These are phyloP conservation scores for Cadophora sp. DNA, from an alignment of 2,329 filamentous ascomycete genomes.

Conservation along the genomic window DNA sequence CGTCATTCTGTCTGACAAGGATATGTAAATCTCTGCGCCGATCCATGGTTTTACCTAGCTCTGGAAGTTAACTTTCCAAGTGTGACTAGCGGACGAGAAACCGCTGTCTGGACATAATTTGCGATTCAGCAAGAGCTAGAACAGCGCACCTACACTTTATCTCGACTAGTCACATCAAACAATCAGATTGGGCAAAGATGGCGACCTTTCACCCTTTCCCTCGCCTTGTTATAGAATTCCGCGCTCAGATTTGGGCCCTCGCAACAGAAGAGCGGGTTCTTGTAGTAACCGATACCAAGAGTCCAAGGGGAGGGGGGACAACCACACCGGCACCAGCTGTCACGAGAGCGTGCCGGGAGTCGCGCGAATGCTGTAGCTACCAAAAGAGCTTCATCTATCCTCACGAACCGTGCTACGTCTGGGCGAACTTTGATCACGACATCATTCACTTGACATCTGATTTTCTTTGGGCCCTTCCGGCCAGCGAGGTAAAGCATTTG, in stretches of 20 bases:
- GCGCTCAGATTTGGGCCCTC: slow-evolving; percentile 1
- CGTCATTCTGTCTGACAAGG: no score
- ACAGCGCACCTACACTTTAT: no score
- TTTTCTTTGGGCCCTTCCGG: neutral
- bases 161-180: no score
- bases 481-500: neutral
- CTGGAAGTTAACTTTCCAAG: no score
- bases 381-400: neutral
- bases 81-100: no score
- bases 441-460: neutral
- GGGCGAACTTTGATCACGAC: slow-evolving; percentile 7
- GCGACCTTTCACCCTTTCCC: neutral
- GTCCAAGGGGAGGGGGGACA: neutral
- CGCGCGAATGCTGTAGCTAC: neutral
- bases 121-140: no score
- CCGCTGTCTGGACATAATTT: no score
- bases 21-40: no score
- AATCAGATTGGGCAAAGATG: neutral
- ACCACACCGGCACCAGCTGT: neutral
- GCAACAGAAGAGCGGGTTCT: neutral
- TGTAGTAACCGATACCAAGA: neutral
- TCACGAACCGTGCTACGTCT: neutral
- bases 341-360: neutral
- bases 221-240: neutral
- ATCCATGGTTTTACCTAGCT: no score